Conservation (phyloP, 768 basidiomycete species). For the Lactifluus subvellereus region DNA sequence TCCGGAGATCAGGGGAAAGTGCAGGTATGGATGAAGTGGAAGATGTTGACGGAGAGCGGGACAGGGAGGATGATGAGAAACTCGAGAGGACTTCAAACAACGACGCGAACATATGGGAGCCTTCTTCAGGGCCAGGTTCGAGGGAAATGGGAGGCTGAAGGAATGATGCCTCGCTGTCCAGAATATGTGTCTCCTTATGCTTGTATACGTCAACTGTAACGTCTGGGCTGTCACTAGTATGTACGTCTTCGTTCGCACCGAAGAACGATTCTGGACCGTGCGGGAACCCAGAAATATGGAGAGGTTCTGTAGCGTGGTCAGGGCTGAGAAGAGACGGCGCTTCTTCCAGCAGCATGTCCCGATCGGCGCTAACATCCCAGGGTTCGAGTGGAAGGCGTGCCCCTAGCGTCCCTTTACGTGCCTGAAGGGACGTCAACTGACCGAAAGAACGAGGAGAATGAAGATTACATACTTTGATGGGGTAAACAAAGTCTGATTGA, state of each 20-base stretch:
- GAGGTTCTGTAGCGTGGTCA: constrained; percentile 13
- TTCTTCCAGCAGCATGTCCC: constrained; percentile 12
- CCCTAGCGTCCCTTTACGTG: constrained; percentile 39
- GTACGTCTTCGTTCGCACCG: constrained; percentile 4
- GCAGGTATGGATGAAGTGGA: constrained; percentile 25
- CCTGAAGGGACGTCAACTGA: constrained; percentile 26
- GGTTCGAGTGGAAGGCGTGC: constrained; percentile 41
- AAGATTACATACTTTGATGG: constrained; percentile 34
- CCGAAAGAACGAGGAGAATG: neutral
- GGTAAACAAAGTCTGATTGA: constrained; percentile 32
- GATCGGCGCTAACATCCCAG: constrained; percentile 31
- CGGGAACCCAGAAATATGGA: constrained; percentile 6
- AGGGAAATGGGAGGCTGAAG: constrained; percentile 18
- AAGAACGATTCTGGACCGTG: constrained; percentile 8
- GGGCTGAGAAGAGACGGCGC: constrained; percentile 13
- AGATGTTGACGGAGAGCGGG: constrained; percentile 33
- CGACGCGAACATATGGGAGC: constrained; percentile 32
- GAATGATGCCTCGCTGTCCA: constrained; percentile 3
- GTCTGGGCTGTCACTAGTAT: neutral
- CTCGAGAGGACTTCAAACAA: constrained; percentile 31
- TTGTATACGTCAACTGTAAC: neutral
- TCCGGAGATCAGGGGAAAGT: constrained; percentile 20
- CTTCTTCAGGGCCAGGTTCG: constrained; percentile 28
- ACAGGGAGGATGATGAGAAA: constrained; percentile 29
- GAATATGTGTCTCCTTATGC: constrained; percentile 12